These are phyloP conservation scores for Fragaria ananassa DNA, from an alignment of 306 rosid species.

Conservation along the genomic window DNA sequence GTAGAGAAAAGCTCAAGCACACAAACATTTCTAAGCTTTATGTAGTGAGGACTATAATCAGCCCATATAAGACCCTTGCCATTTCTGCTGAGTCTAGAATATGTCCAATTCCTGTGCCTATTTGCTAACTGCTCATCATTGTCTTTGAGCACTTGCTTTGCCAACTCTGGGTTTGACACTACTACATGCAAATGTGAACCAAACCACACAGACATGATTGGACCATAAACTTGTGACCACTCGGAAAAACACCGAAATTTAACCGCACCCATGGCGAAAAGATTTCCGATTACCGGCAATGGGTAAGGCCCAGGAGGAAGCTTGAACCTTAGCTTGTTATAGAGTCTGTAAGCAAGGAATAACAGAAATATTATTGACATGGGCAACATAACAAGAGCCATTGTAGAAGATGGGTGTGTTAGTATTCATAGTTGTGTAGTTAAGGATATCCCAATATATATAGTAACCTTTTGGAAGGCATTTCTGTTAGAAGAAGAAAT, in stretches of 20 bases:
- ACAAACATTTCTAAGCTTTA: conserved; percentile 78
- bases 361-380: conserved; percentile 31
- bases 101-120: conserved; percentile 52
- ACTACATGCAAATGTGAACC: conserved; percentile 63
- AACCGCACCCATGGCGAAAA: conserved; percentile 66
- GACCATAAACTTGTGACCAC: conserved; percentile 76
- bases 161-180: conserved; percentile 67
- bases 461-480: background rate
- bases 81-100: conserved; percentile 61
- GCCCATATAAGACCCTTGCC: conserved; percentile 90
- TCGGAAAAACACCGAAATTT: conserved; percentile 69
- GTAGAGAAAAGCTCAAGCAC: conserved; percentile 77
- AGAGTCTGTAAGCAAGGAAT: conserved; percentile 36
- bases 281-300: conserved; percentile 77
- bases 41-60: conserved; percentile 84
- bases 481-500: background rate
- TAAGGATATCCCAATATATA: background rate
- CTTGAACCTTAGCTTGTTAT: conserved; percentile 47
- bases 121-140: conserved; percentile 69
- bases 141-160: conserved; percentile 71
- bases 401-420: background rate
- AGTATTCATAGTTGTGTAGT: background rate
- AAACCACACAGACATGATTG: conserved; percentile 86
- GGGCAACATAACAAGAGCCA: conserved; percentile 15
- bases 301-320: conserved; percentile 86